Conservation (phyloP, 306 rosid species). For the Quercus cerris region DNA sequence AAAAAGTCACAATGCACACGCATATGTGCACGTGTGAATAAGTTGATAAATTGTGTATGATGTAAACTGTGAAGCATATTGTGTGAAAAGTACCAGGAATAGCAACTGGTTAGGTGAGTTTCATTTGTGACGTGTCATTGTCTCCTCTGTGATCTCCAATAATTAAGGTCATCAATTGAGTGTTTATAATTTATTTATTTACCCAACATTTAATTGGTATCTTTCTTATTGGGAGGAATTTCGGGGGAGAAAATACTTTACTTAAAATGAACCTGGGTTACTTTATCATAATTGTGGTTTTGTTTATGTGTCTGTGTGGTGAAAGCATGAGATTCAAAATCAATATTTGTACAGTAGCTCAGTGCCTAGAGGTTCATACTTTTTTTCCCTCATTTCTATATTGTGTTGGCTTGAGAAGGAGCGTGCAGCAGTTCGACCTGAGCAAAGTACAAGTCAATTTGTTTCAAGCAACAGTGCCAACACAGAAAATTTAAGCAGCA, state of each 20-base stretch:
- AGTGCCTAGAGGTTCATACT: neutral
- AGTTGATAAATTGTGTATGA: too few species aligned
- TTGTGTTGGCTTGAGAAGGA: constrained; percentile 40
- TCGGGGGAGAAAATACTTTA: neutral
- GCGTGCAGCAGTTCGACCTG: constrained; percentile 39
- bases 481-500: constrained; percentile 32
- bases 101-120: too few species aligned
- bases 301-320: neutral
- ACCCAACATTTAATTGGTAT: too few species aligned
- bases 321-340: neutral
- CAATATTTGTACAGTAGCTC: neutral
- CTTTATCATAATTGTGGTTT: neutral
- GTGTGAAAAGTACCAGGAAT: too few species aligned
- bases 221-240: too few species aligned
- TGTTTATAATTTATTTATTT: too few species aligned
- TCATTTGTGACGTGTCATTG: too few species aligned
- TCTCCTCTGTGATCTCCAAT: too few species aligned
- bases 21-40: too few species aligned
- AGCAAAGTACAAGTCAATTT: constrained; percentile 27
- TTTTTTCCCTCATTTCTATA: neutral
- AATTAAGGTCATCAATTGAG: too few species aligned
- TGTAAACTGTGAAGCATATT: too few species aligned
- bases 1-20: too few species aligned
- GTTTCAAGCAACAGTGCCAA: constrained; percentile 30
- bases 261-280: neutral